Conservation (phyloP, 2,329 filamentous ascomycete species). For the Xylariaceae sp. region DNA sequence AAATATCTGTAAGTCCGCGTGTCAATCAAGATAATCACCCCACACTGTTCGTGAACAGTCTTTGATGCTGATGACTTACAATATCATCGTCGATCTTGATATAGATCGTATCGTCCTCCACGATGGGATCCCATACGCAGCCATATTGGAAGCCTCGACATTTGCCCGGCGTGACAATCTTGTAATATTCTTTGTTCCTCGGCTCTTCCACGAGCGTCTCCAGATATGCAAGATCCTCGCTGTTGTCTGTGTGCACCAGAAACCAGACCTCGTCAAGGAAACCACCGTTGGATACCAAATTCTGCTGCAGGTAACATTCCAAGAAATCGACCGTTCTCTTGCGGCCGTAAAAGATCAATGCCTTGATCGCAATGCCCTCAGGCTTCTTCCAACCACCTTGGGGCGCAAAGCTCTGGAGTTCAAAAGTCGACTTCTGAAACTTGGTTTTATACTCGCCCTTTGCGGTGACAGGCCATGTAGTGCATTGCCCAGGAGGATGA, state of each 20-base stretch:
- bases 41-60: not conserved
- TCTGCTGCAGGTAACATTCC: constrained; percentile 45
- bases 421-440: not conserved
- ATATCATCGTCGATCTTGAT: constrained; percentile 46
- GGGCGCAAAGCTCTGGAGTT: constrained; percentile 25
- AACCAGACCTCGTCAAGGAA: constrained; percentile 45
- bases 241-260: constrained; percentile 40
- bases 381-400: constrained; percentile 30
- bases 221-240: constrained; percentile 39
- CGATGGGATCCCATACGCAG: constrained; percentile 34
- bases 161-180: constrained; percentile 32
- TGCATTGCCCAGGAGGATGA: constrained; percentile 22
- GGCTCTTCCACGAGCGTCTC: constrained; percentile 34
- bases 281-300: constrained; percentile 43
- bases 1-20: constrained; percentile 21
- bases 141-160: constrained; percentile 35
- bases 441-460: constrained; percentile 16
- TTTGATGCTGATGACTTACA: constrained; percentile 29
- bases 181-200: constrained; percentile 35
- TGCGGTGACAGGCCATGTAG: constrained; percentile 26
- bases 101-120: constrained; percentile 39
- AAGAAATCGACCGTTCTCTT: constrained; percentile 43
- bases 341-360: constrained; percentile 45
- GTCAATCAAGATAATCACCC: not conserved
- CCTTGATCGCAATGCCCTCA: constrained; percentile 36